Evolutionary conservation across 139 green algal species (phyloP), one percentile per base, ranked within the genome.

Genomic region (Coelastrella sp.): DNA sequence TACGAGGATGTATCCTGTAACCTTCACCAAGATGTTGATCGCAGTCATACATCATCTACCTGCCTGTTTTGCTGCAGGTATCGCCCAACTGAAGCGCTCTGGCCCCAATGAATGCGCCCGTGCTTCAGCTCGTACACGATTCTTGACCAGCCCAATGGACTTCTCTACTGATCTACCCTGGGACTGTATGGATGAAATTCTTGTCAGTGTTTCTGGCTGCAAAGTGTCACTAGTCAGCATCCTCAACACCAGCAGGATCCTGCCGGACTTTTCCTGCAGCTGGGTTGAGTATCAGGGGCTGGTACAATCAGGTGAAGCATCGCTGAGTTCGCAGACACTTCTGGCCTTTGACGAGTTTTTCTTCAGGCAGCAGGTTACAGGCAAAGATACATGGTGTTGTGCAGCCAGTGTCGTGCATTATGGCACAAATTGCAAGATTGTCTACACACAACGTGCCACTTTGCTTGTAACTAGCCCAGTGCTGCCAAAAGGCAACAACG

Each of bases 101-200:
- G 40, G 32, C 27, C 30, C 30, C 9, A 3, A 71, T 41, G 30
- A 8, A 41, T 41, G 30, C 21, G 19, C 40, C 62, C 2, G 8
- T 21, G 62, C 62, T 9, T 21, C 9, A n/a, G 62, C 62, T 30
- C 40, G 40, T 9, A 64, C 67, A 11, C 67, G 67, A 13, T 48
- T 48, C 1, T 51, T 81, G 15, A 81, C 51, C 4, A 37, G 21
- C 34, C 74, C 74, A 5, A 69, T 81, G 50, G 74, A 81, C 74
- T 53, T 80, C 19, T 27, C n/a, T 0, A 51, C 50, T n/a, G 51
- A 81, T 30, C 34, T 68, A 23, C 74, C 74, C n/a, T 81, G 74
- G 74, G 74, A 81, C 74, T 81, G 74, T 37, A 7, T 81, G 51
- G n/a, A 81, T 19, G 43, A 38, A 11, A 15, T 81, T 50, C 8